Evolutionary conservation across 305 asterid genomes (phyloP), one percentile per base, ranked within the genome.

Genomic region (Salvia sclarea): DNA sequence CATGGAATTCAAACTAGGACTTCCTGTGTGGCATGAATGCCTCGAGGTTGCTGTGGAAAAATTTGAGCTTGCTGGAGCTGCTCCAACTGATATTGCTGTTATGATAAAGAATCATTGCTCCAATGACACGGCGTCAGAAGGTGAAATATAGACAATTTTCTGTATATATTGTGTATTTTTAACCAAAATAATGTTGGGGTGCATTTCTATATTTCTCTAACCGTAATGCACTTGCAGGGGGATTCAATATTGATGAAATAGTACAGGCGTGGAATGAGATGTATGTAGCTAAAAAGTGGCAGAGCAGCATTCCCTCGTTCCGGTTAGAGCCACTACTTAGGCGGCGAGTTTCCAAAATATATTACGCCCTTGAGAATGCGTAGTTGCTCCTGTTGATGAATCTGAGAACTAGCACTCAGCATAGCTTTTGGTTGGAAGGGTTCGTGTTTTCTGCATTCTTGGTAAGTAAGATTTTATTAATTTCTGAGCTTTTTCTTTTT

Each of bases 251-350:
- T 68, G 89, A 90, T 25, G 96, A 90, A 84, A 85, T 92, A 75
- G 94, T 92, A 58, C 96, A 86, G 80, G 98, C 96, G 37, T 86
- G 96, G 98, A 90, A 86, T 40, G 97, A 90, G 81, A 90, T 90
- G 97, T 83, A 86, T 65, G 96, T 90, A 71, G 97, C 97, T 40
- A 86, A 81, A 74, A 84, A 75, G 79, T 88, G 94, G 97, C 88
- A 81, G 76, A 88, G 79, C 60, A 80, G 74, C 45, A 54, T 89
- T 65, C 81, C 85, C 33, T 79, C 95, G 49, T 88, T 82, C 70
- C 80, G 97, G 71, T 71, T 92, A 76, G 91, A 92, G 81, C 96
- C 98, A 24, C 76, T 92, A 68, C 84, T 92, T 38, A 56, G 95
- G 68, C 75, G 93, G 47, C 83, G 96, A 71, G 95, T 85, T 80